Base-by-base conservation (phyloP, 768 basidiomycete species). In the Tylopilus felleus region DNA sequence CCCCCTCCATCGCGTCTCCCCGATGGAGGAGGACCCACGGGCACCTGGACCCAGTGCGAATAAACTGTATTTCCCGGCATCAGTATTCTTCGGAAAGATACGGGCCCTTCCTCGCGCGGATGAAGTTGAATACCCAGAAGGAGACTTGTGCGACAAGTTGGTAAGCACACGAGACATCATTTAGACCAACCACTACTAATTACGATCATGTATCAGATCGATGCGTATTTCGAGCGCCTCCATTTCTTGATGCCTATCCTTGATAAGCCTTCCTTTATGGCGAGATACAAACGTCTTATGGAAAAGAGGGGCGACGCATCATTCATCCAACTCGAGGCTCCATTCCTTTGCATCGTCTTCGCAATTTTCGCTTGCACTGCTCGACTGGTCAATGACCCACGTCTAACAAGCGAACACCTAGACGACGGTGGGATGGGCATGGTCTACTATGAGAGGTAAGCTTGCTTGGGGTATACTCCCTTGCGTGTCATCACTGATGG, bases 341-440 rank as follows among this genome's bases (percentile, higher is more conserved):
- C 89, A 5, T 95, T 95, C 72, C 76, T 90, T 17, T 83, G 90
- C 13, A 80, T 93, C 31, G 73, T 93, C 35, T 95, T 94, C 64
- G 85, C 90, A n/a, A 79, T 94, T 25, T 95, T 94, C 66, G 90
- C 93, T n/a, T 88, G 90, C 58, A 83, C 90, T 7, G 89, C 92
- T 25, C 81, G 84, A 60, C 78, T 93, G 36, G 80, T 93, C 16
- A 80, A 86, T 47, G 92, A 93, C 66, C 74, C 81, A 22, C 84
- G 90, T 47, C 70, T 91, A 46, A 75, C 73, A 49, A 79, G 77
- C 31, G 82, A 83, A 50, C 77, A 78, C 39, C 71, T 73, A 17
- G 88, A 89, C 59, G 88, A 88, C 56, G 90, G 87, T 44, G 92
- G 90, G 19, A 87, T 91, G 81, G 91, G 89, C 27, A 90, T 92